A percentile compares a stretch with the other conserved stretches of the same genome.
Conservation (phyloP, 495 filamentous ascomycete genomes). For the Penicilliopsis zonata region DNA sequence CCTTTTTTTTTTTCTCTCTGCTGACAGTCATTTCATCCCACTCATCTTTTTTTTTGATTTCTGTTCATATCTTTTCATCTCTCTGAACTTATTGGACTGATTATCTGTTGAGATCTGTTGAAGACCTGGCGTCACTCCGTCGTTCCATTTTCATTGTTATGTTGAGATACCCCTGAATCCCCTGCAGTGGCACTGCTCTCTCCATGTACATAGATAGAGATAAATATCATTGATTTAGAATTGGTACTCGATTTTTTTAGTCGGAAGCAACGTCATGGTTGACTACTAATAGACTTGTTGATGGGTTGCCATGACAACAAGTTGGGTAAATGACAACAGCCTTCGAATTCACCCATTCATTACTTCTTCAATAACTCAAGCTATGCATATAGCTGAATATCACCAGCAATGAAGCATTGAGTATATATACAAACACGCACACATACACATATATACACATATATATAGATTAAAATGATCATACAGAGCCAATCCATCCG, state of each 20-base stretch:
- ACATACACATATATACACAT: conserved; percentile 2
- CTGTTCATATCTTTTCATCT: conserved; percentile 14
- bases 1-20: background rate
- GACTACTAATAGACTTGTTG: no score
- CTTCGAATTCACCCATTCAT: no score
- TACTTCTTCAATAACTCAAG: no score
- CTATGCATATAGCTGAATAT: no score
- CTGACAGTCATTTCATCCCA: conserved; percentile 2
- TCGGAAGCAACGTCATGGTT: conserved; percentile 17
- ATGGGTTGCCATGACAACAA: no score
- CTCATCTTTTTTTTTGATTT: conserved; percentile 11
- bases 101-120: conserved; percentile 1
- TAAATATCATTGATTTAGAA: no score
- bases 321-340: no score
- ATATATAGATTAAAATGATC: no score
- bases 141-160: conserved; percentile 9
- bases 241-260: conserved; percentile 15
- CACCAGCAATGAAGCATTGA: no score
- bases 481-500: background rate
- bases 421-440: no score
- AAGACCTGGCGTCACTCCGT: conserved; percentile 4
- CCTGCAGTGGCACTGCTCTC: conserved; percentile 18
- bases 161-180: conserved; percentile 28
- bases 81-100: background rate
- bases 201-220: conserved; percentile 36